Evolutionary conservation across 306 rosid genomes (phyloP).

Genomic region (Canavalia ensiformis): DNA sequence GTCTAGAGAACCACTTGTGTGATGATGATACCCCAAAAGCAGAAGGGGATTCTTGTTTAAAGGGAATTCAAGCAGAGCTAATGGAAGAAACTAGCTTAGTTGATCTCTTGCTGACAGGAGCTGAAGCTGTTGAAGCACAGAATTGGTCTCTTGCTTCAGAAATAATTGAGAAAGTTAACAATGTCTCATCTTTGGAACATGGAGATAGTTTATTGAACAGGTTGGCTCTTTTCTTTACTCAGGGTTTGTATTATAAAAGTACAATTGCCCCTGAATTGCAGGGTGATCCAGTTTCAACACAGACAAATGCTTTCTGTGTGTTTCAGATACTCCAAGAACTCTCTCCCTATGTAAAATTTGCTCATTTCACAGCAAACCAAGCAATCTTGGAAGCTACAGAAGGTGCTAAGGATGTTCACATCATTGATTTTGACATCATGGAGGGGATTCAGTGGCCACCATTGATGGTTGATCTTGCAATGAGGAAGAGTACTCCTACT

Average conservation of each 20-base stretch:
- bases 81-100: conserved; percentile 69
- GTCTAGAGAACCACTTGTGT: conserved; percentile 27
- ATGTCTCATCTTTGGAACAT: conserved; percentile 36
- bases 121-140: conserved; percentile 76
- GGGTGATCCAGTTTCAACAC: conserved; percentile 43
- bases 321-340: conserved; percentile 72
- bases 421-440: conserved; percentile 78
- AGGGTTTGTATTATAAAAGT: conserved; percentile 56
- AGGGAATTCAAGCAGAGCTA: conserved; percentile 65
- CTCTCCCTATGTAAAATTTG: conserved; percentile 71
- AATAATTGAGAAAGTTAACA: conserved; percentile 55
- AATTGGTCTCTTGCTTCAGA: conserved; percentile 57
- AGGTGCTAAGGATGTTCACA: conserved; percentile 59
- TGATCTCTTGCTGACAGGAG: conserved; percentile 73
- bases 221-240: conserved; percentile 66
- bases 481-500: conserved; percentile 49
- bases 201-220: conserved; percentile 60
- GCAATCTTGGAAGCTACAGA: conserved; percentile 72
- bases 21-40: background rate
- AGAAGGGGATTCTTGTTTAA: conserved; percentile 44
- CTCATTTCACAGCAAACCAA: conserved; percentile 81
- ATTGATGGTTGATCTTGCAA: conserved; percentile 70
- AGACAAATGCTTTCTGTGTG: conserved; percentile 48
- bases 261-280: conserved; percentile 40
- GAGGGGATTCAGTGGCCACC: conserved; percentile 84